These are phyloP conservation scores for Suillus variegatus DNA, from an alignment of 768 basidiomycete species.

Conservation along the genomic window DNA sequence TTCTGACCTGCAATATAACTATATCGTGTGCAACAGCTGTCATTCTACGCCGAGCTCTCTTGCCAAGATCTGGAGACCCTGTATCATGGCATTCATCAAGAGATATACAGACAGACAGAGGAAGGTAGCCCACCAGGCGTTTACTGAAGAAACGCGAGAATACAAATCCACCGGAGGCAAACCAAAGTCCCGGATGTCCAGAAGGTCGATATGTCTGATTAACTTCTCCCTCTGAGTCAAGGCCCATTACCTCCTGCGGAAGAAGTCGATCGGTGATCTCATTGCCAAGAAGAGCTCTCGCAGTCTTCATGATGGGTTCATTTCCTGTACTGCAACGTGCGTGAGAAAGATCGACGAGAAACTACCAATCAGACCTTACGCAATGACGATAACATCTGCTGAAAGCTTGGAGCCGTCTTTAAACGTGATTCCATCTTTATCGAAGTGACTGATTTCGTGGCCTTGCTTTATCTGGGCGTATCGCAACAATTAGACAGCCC, in stretches of 20 bases:
- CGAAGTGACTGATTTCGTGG: slow-evolving; percentile 37
- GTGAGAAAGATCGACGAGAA: neutral
- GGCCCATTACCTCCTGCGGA: neutral
- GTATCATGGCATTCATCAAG: neutral
- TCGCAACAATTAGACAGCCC: neutral
- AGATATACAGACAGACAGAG: neutral
- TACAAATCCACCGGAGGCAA: neutral
- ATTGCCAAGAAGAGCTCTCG: neutral
- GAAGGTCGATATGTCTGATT: neutral
- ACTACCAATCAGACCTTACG: slow-evolving; percentile 39
- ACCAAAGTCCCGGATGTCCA: slow-evolving; percentile 5
- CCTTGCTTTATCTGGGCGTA: slow-evolving; percentile 29
- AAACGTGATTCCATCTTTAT: slow-evolving; percentile 44
- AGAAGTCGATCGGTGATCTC: neutral
- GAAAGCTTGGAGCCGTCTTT: slow-evolving; percentile 38
- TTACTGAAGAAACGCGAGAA: no score
- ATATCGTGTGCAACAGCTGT: neutral
- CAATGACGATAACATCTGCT: slow-evolving; percentile 48
- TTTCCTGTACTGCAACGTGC: neutral
- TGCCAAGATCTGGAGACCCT: neutral
- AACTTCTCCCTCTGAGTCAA: neutral
- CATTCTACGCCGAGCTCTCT: neutral
- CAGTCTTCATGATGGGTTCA: neutral
- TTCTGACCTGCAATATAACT: neutral
- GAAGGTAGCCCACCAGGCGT: no score